phyloP scores from a whole-genome alignment of 108 stramenopile species.

The Pseudonitzschia delicatissima region DNA sequence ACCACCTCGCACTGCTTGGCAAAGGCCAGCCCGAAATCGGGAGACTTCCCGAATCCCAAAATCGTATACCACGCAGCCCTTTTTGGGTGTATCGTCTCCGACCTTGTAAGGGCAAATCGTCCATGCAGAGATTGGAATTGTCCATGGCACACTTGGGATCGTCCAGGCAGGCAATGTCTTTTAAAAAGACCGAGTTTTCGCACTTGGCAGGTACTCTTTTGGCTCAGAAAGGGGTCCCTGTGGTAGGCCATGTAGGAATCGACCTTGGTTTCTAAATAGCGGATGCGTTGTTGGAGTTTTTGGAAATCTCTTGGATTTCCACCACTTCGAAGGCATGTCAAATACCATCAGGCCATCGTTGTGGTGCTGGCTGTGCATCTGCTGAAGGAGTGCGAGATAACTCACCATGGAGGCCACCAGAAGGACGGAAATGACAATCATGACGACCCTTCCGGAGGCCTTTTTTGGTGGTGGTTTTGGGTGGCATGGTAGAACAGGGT shows the following conservation, averaged over 20 bases:
- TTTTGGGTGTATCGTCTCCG: background rate
- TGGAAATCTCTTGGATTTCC: background rate
- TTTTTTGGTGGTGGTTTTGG: background rate
- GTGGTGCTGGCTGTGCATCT: background rate
- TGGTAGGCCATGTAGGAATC: slow-evolving; percentile 5
- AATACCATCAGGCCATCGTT: background rate
- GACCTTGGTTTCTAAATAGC: slow-evolving; percentile 13
- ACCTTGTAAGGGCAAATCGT: background rate
- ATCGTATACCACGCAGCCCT: slow-evolving; percentile 27
- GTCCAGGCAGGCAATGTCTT: slow-evolving; percentile 2
- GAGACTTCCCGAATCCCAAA: slow-evolving; percentile 25
- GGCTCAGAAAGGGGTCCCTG: slow-evolving; percentile 6
- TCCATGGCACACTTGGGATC: background rate
- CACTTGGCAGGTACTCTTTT: background rate
- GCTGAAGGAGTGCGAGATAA: background rate
- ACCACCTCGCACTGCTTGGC: slow-evolving; percentile 16
- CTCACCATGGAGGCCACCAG: background rate
- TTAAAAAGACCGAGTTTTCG: background rate
- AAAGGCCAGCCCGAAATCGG: slow-evolving; percentile 13
- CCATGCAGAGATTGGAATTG: background rate
- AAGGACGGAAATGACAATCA: background rate
- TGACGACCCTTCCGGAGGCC: background rate
- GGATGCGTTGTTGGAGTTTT: slow-evolving; percentile 6
- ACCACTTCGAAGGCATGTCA: background rate
- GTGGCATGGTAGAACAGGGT: background rate